A percentile compares a stretch with the other conserved stretches of the same genome.
Evolutionary conservation across 2,329 filamentous ascomycete genomes (phyloP).

Genomic region (Pseudogymnoascus sp.): DNA sequence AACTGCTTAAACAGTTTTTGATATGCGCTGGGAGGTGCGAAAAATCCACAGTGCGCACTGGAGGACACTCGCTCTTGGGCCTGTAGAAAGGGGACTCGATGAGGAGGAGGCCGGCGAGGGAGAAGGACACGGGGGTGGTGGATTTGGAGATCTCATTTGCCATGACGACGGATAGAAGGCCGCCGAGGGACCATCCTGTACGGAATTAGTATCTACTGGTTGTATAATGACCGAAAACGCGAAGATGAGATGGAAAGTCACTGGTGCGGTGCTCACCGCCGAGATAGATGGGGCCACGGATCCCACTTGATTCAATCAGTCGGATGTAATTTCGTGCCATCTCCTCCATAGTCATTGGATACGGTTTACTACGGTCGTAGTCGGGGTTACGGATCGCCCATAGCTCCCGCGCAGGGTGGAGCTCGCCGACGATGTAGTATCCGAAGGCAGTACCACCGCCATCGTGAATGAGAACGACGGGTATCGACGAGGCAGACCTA

Average conservation of each 20-base stretch:
- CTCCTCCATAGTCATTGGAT: neutral
- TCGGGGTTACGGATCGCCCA: constrained; percentile 3
- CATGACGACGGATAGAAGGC: neutral
- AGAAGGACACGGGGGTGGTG: neutral
- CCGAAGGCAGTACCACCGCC: neutral
- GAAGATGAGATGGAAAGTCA: neutral
- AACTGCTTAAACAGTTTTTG: neutral
- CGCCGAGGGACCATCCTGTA: constrained; percentile 1
- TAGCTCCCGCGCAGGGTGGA: neutral
- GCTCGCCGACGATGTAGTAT: constrained; percentile 1
- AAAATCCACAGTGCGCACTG: neutral
- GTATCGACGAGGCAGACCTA: neutral
- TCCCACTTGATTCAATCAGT: neutral
- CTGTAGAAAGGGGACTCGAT: neutral
- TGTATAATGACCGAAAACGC: neutral
- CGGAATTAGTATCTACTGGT: neutral
- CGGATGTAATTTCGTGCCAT: neutral
- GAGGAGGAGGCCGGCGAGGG: neutral
- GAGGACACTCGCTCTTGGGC: neutral
- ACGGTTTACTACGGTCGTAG: neutral
- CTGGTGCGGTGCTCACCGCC: neutral
- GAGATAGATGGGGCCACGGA: neutral
- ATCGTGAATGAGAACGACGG: constrained; percentile 7
- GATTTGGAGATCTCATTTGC: constrained; percentile 3
- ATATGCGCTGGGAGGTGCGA: neutral